Percentiles rank a stretch among this genome's conserved stretches.
phyloP scores from a whole-genome alignment of 1,284 basidiomycete species.

The Phylloporus sp. region DNA sequence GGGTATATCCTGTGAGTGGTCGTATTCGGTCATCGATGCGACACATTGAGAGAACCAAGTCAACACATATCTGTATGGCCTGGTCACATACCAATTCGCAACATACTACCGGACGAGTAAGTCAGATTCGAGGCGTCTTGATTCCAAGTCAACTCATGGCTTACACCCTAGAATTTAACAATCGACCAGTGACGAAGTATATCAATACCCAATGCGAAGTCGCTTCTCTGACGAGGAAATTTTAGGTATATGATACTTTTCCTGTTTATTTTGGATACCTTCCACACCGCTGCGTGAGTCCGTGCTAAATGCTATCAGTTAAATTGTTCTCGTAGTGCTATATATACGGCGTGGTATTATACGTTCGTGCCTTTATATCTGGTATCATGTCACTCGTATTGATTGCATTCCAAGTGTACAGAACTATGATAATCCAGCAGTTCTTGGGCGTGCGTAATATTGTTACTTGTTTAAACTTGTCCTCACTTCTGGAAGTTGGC shows the following conservation, averaged over 20 bases:
- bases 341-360: slow-evolving; percentile 33
- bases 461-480: neutral
- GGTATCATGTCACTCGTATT: no score
- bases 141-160: neutral
- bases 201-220: no score
- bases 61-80: slow-evolving; percentile 60
- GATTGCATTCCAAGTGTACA: no score
- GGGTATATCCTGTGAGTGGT: slow-evolving; percentile 48
- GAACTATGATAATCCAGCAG: slow-evolving; percentile 27
- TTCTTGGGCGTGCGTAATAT: slow-evolving; percentile 18
- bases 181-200: slow-evolving; percentile 41
- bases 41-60: slow-evolving; percentile 39
- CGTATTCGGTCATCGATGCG: neutral
- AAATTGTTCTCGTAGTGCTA: slow-evolving; percentile 13
- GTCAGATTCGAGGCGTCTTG: slow-evolving; percentile 26
- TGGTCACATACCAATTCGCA: slow-evolving; percentile 58
- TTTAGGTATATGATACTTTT: slow-evolving; percentile 46
- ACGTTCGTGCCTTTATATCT: no score
- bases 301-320: no score
- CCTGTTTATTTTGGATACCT: slow-evolving; percentile 53
- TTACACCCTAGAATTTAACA: slow-evolving; percentile 51
- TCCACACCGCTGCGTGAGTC: slow-evolving; percentile 47
- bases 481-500: slow-evolving; percentile 12
- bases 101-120: slow-evolving; percentile 51
- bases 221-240: no score